Evolutionary conservation across 2,329 filamentous ascomycete species (phyloP).

Genomic region (Diaporthe sp.): DNA sequence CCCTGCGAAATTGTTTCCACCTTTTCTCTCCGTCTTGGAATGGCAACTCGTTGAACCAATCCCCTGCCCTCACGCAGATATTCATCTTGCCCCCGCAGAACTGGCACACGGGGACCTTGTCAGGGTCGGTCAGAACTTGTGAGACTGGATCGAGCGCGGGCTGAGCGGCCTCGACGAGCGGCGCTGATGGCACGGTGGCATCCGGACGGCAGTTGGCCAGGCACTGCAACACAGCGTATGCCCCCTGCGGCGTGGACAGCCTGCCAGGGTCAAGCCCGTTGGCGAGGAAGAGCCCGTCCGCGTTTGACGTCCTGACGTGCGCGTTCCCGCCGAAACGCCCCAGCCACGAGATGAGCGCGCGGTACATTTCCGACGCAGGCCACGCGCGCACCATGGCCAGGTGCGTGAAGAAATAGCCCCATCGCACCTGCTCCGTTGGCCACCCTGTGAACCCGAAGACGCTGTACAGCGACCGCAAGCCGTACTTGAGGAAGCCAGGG

Average conservation of each 20-base stretch:
- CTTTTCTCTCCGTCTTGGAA: conserved; percentile 39
- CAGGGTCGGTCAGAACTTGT: conserved; percentile 41
- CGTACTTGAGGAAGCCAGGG: conserved; percentile 46
- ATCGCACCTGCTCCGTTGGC: conserved; percentile 46
- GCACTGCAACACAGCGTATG: conserved; percentile 44
- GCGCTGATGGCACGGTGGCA: background rate
- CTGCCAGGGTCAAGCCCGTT: conserved; percentile 44
- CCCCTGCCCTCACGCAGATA: conserved; percentile 42
- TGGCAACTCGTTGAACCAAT: conserved; percentile 41
- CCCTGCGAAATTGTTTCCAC: conserved; percentile 36
- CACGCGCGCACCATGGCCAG: background rate
- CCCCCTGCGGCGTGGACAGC: conserved; percentile 49
- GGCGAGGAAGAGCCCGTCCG: conserved; percentile 48
- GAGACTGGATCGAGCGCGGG: conserved; percentile 29
- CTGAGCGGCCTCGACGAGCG: conserved; percentile 8
- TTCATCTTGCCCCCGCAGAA: conserved; percentile 41
- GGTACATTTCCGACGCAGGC: background rate
- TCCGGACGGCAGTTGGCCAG: conserved; percentile 5
- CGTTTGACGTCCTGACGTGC: conserved; percentile 49
- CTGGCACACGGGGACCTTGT: conserved; percentile 39
- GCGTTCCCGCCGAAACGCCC: conserved; percentile 27
- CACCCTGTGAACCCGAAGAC: conserved; percentile 49
- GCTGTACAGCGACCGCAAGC: conserved; percentile 48
- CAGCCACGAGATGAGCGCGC: conserved; percentile 37
- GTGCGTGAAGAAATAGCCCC: conserved; percentile 38